Evolutionary conservation across 164 flowering plant species (phyloP).

Genomic region (Chimonanthus salicifolius): DNA sequence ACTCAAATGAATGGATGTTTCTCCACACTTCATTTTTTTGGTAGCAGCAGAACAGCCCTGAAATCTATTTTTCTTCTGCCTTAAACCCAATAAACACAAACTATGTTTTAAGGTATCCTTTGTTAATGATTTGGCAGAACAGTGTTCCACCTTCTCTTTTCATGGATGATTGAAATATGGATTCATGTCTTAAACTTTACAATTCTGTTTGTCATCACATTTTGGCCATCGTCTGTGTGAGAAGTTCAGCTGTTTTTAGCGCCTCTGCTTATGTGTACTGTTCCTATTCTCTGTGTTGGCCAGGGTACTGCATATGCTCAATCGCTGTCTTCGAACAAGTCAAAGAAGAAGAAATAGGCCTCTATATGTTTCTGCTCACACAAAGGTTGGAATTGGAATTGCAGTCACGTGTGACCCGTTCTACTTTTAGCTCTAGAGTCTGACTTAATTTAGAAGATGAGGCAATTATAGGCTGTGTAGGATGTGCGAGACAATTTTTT

Average conservation of each 20-base stretch:
- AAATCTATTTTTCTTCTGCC: too few species aligned
- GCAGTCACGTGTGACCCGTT: not conserved
- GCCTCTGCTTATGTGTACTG: not conserved
- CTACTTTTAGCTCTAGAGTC: not conserved
- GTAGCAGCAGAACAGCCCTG: not conserved
- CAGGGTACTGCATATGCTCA: conserved; percentile 86
- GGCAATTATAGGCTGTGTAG: not conserved
- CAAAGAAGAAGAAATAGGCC: conserved; percentile 74
- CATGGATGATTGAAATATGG: too few species aligned
- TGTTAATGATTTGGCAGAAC: too few species aligned
- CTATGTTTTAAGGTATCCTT: not conserved
- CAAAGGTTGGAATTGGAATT: not conserved
- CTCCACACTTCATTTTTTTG: not conserved
- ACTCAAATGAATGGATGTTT: not conserved
- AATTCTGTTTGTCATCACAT: too few species aligned
- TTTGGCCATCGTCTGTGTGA: too few species aligned
- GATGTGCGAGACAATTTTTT: not conserved
- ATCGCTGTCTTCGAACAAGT: conserved; percentile 48
- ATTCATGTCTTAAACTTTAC: too few species aligned
- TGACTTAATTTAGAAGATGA: not conserved
- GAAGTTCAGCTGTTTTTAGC: not conserved
- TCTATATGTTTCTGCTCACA: not conserved
- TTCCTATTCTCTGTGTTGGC: not conserved
- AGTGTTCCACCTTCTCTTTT: too few species aligned
- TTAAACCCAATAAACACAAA: not conserved